Percentiles rank a stretch among this genome's conserved stretches.
Conservation (phyloP, 345 rosid genomes). For the Sisymbrium altissimum region DNA sequence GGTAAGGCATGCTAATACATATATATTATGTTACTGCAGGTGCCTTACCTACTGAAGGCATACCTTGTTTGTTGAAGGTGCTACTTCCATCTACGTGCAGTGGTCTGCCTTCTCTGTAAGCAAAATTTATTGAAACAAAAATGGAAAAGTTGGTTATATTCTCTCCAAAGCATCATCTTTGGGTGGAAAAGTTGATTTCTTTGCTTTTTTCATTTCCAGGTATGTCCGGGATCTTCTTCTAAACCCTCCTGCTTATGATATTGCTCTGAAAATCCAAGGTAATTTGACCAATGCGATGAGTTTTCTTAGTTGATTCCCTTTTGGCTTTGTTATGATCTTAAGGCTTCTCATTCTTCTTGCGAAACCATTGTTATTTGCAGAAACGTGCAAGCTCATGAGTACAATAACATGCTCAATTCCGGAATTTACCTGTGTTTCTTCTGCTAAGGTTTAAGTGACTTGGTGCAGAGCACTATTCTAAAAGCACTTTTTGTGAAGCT, state of each 20-base stretch:
- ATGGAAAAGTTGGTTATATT: neutral
- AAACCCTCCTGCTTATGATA: conserved; percentile 90
- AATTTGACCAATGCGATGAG: neutral
- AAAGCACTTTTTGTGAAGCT: neutral
- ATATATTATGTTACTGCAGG: conserved; percentile 41
- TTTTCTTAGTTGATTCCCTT: neutral
- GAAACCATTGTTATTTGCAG: conserved; percentile 43
- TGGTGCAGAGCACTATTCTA: neutral
- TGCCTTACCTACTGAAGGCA: conserved; percentile 91
- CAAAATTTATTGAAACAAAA: conserved; percentile 8
- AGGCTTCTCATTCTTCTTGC: conserved; percentile 3
- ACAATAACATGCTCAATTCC: conserved; percentile 75
- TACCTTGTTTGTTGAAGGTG: conserved; percentile 92
- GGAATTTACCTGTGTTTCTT: conserved; percentile 78
- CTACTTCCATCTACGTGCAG: conserved; percentile 82
- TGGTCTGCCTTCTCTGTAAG: conserved; percentile 81
- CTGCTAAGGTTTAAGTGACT: conserved; percentile 69
- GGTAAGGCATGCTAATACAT: conserved; percentile 5
- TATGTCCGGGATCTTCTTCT: conserved; percentile 89
- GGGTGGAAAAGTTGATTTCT: neutral
- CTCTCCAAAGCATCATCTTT: neutral
- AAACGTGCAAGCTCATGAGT: conserved; percentile 84
- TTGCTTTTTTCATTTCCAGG: conserved; percentile 39
- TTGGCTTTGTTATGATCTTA: neutral
- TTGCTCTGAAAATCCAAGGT: conserved; percentile 90